A percentile compares a stretch with the other conserved stretches of the same genome.
phyloP scores from a whole-genome alignment of 1,139 yeast species.

The Geotrichum reessii region DNA sequence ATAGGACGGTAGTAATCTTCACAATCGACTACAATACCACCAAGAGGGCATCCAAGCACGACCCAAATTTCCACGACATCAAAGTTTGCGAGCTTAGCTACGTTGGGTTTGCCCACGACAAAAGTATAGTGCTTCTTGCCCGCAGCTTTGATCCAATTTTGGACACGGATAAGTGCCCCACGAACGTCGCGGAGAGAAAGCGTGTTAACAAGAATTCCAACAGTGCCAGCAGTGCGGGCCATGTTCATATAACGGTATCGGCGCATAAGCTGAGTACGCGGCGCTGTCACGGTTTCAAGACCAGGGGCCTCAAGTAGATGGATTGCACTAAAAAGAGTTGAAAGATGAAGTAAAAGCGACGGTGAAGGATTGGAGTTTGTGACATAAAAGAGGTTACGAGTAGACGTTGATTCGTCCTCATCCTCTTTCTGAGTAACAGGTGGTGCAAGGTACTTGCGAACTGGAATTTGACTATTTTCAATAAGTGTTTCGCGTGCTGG shows the following conservation, averaged over 20 bases:
- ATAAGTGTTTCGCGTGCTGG: neutral
- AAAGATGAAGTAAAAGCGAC: constrained; percentile 68
- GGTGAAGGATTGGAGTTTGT: constrained; percentile 56
- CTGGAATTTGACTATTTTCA: constrained; percentile 1
- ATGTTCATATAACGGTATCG: constrained; percentile 81
- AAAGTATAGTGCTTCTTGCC: constrained; percentile 90
- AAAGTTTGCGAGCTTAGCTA: constrained; percentile 91
- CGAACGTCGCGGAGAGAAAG: constrained; percentile 71
- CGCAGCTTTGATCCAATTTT: constrained; percentile 56
- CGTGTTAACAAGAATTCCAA: constrained; percentile 88
- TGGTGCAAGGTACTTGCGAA: neutral
- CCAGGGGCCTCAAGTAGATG: constrained; percentile 31
- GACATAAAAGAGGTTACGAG: constrained; percentile 51
- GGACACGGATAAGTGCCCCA: constrained; percentile 54
- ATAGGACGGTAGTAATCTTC: constrained; percentile 83
- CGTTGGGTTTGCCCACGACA: constrained; percentile 98
- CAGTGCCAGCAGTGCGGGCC: constrained; percentile 85
- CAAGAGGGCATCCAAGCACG: constrained; percentile 87
- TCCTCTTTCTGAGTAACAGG: neutral
- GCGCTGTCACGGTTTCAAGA: constrained; percentile 43
- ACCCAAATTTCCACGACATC: constrained; percentile 93
- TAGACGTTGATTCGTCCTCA: constrained; percentile 1
- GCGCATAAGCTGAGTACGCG: constrained; percentile 71
- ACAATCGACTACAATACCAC: constrained; percentile 81
- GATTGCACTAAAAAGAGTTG: constrained; percentile 60